Evolutionary conservation across 495 filamentous ascomycete species (phyloP).

Genomic region (Hyaloscypha variabilis): DNA sequence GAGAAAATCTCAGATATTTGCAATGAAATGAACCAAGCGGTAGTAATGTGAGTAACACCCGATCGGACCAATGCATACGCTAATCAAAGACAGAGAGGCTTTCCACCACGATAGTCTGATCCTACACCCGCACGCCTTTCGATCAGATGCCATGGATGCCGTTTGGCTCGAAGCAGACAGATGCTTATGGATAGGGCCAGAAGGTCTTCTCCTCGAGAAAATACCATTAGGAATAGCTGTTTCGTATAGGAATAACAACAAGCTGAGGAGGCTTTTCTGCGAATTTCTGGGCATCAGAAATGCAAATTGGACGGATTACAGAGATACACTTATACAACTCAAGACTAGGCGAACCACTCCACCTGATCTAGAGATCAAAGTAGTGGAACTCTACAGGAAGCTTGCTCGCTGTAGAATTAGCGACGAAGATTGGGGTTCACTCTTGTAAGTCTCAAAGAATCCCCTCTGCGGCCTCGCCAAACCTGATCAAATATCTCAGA

Average conservation of each 20-base stretch:
- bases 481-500: slow-evolving; percentile 11
- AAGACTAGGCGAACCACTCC: not conserved
- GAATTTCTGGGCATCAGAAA: slow-evolving; percentile 17
- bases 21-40: slow-evolving; percentile 8
- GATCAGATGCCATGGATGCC: not conserved
- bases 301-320: slow-evolving; percentile 16
- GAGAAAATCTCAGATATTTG: slow-evolving; percentile 13
- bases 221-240: not conserved
- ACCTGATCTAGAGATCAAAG: not conserved
- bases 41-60: slow-evolving; percentile 4
- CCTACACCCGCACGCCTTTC: slow-evolving; percentile 8
- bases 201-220: slow-evolving; percentile 17
- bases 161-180: slow-evolving; percentile 11
- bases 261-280: slow-evolving; percentile 9
- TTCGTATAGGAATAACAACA: slow-evolving; percentile 8
- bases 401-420: slow-evolving; percentile 5
- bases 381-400: too few relatives aligned
- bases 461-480: not conserved
- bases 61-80: too few relatives aligned
- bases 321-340: slow-evolving; percentile 2
- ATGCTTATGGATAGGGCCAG: slow-evolving; percentile 18
- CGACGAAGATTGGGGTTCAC: slow-evolving; percentile 1
- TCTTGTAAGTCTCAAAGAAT: not conserved
- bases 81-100: slow-evolving; percentile 4
- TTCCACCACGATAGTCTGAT: slow-evolving; percentile 10